Conservation (phyloP, 1,139 yeast species). For the Suhomyces guaymorum region DNA sequence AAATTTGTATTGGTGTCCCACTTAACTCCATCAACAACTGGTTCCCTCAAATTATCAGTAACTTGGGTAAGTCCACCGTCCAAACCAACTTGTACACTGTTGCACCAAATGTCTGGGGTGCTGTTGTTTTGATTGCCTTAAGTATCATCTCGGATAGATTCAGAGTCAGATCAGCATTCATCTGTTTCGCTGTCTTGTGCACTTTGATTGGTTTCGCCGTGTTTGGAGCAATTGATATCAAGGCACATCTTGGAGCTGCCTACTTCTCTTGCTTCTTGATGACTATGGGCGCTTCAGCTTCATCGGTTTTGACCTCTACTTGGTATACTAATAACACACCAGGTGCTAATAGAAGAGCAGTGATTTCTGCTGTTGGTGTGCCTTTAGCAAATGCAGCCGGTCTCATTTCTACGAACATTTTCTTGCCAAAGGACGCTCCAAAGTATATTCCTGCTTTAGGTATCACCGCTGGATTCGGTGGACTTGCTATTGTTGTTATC, state of each 20-base stretch:
- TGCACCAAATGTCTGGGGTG: conserved; percentile 36
- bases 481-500: conserved; percentile 29
- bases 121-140: conserved; percentile 24
- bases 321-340: conserved; percentile 56
- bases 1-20: conserved; percentile 50
- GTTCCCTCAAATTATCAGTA: conserved; percentile 40
- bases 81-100: conserved; percentile 32
- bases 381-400: conserved; percentile 39
- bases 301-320: conserved; percentile 46
- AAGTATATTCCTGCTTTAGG: conserved; percentile 33
- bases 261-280: conserved; percentile 38
- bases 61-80: conserved; percentile 30
- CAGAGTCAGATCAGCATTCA: conserved; percentile 33
- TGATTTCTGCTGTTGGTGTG: conserved; percentile 31
- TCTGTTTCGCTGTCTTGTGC: conserved; percentile 36
- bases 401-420: conserved; percentile 32
- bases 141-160: conserved; percentile 28
- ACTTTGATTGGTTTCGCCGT: conserved; percentile 48
- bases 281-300: conserved; percentile 36
- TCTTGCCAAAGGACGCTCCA: conserved; percentile 32
- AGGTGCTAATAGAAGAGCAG: conserved; percentile 37
- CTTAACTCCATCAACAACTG: conserved; percentile 49
- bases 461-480: conserved; percentile 38
- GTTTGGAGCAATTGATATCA: conserved; percentile 45
- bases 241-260: conserved; percentile 40